A percentile compares a stretch with the other conserved stretches of the same genome.
Evolutionary conservation across 495 filamentous ascomycete genomes (phyloP).

Genomic region (Halenospora varia): DNA sequence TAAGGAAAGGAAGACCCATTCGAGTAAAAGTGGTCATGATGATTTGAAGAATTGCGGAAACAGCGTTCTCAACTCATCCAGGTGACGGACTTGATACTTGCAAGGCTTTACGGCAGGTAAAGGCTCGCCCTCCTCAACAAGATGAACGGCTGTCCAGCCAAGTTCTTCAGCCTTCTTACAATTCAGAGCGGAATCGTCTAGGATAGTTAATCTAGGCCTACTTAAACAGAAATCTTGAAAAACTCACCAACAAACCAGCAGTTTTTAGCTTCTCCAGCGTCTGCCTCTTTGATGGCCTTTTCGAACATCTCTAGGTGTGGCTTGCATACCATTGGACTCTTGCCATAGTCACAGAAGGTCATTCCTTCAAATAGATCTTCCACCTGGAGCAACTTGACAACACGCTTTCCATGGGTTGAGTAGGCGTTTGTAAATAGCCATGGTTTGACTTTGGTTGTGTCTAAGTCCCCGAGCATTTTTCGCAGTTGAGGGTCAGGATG

Average conservation of each 20-base stretch:
- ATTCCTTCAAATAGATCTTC: conserved; percentile 90
- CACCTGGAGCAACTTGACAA: conserved; percentile 73
- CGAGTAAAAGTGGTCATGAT: not conserved
- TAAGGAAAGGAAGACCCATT: not conserved
- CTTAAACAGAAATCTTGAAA: conserved; percentile 29
- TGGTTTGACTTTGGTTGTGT: conserved; percentile 71
- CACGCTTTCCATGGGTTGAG: conserved; percentile 77
- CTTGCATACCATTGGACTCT: conserved; percentile 72
- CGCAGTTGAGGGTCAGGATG: conserved; percentile 71
- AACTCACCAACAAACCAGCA: conserved; percentile 85
- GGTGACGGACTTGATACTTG: conserved; percentile 62
- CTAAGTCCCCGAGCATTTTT: conserved; percentile 71
- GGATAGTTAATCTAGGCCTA: conserved; percentile 16
- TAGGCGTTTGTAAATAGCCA: conserved; percentile 99
- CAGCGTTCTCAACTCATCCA: conserved; percentile 65
- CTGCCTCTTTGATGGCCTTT: conserved; percentile 70
- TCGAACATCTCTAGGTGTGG: conserved; percentile 78
- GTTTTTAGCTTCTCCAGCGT: conserved; percentile 48
- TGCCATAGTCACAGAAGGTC: conserved; percentile 84
- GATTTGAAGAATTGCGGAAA: conserved; percentile 78
- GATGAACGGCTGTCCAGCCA: conserved; percentile 76
- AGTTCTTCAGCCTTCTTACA: conserved; percentile 64
- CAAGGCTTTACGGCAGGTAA: conserved; percentile 55
- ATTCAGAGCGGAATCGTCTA: conserved; percentile 82
- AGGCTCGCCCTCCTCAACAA: conserved; percentile 68